Base-by-base conservation (phyloP, 805 yeast genomes). In the Blastobotrys robertii region DNA sequence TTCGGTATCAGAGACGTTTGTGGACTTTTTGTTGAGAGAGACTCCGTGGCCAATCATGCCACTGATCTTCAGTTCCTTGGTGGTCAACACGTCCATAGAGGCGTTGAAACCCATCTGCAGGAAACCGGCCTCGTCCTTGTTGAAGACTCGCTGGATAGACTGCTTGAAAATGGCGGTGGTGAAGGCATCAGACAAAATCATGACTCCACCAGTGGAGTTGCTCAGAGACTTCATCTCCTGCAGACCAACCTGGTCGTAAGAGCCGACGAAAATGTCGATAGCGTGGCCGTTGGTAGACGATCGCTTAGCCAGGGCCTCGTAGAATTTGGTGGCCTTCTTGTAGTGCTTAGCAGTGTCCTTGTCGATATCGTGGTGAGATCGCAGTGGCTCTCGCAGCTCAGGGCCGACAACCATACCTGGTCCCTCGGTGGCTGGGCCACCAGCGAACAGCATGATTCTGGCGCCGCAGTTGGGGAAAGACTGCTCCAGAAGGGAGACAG, bases 301-400 rank as follows among this genome's bases (percentile, higher is more conserved):
- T 53, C 79, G 81, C 37, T 76, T 72, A 30, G 94, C 82, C 38
- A 88, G 60, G 34, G 72, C 69, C 48, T 82, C 88, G 63, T 87
- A 88, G 57, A 77, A 88, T 60, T 84, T 80, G 55, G 73, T 74
- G 5, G 95, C 92, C 60, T 84, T 84, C 60, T 85, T 86, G 68
- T 79, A 84, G 61, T 87, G 95, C 58, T 82, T 82, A 44, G 95
- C 94, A 39, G 74, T 64, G 55, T 90, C 97, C 52, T 87, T 80
- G 62, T 92, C 97, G 52, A 92, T 84, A 62, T 92, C 98, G 57
- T 84, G 85, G 66, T 92, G 99, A 7, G 98, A 92, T 70, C 99
- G 79, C 55, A 92, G 83, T 39, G 98, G 96, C 65, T 92, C 98
- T 60, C 84, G 84, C 61, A 92, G 73, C 62, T 87, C 92, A 16